Base-by-base conservation (phyloP, 2,329 filamentous ascomycete genomes). In the Stachybotrys echinatus region DNA sequence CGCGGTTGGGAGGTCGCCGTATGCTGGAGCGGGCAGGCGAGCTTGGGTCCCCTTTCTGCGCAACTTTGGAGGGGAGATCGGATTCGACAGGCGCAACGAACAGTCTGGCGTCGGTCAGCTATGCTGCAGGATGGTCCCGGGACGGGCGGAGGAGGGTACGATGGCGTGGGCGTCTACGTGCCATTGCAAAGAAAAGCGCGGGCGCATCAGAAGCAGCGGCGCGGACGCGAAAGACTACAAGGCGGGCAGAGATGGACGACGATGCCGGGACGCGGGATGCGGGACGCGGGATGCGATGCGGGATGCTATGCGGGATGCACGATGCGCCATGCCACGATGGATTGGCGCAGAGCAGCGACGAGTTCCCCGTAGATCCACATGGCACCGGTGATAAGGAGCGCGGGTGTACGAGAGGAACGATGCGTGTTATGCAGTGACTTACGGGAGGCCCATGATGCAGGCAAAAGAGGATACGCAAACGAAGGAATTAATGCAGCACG, bases 11-110 rank as follows among this genome's bases (percentile, higher is more conserved):
- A 20, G 56, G 47, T 49, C 70, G 72, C 45, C 72, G 67, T 38
- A 75, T 74, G n/a, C 66, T 59, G 12, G 72, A 69, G 45, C 72
- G 72, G 42, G 64, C 56, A 38, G 63, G 61, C 21, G 66, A 66
- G 6, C 61, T 54, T 18, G 56, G 50, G 40, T 55, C 47, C 47
- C 39, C 52, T 51, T 67, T 73, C 37, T 58, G 56, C 22, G 65
- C 54, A 31, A 65, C 48, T 54, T 72, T 73, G 44, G 62, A 56
- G 14, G 64, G 57, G 42, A 74, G 49, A 52, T 75, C 72, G 45
- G 73, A 73, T 55, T 74, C 70, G 54, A 74, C 67, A 31, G 72
- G 73, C 37, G 73, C 71, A 48, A 75, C 59, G 54, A 75, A 77
- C 27, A 77, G 63, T 54, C 75, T 77, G 53, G 23, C 42, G 23